Evolutionary conservation across 2,329 filamentous ascomycete genomes (phyloP).

Genomic region (Mycosphaerella sp.): DNA sequence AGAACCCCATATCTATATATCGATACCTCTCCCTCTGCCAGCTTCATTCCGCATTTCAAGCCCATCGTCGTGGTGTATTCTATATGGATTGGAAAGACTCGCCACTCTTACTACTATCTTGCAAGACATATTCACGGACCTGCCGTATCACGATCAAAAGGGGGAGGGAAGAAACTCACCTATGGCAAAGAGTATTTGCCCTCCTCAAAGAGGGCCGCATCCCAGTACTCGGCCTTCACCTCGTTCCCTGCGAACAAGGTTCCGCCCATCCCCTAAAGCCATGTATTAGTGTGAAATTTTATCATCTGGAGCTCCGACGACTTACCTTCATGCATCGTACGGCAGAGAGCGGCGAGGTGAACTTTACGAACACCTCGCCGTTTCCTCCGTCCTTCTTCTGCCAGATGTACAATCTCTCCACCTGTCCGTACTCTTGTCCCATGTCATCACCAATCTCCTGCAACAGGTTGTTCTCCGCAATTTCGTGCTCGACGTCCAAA

Average conservation of each 20-base stretch:
- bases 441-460: constrained; percentile 97
- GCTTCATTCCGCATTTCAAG: too few species aligned
- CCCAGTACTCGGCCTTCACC: constrained; percentile 76
- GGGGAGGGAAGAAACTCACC: background rate
- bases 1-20: too few species aligned
- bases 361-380: constrained; percentile 77
- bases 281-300: background rate
- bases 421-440: constrained; percentile 57
- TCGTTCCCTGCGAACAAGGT: constrained; percentile 81
- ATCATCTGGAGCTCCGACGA: too few species aligned
- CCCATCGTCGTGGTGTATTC: too few species aligned
- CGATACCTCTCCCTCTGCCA: too few species aligned
- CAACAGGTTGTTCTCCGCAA: constrained; percentile 62
- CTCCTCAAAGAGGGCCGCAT: constrained; percentile 72
- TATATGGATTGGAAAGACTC: too few species aligned
- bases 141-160: too few species aligned
- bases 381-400: constrained; percentile 41
- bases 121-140: too few species aligned
- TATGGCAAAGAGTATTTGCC: constrained; percentile 38
- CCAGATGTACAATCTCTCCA: constrained; percentile 48
- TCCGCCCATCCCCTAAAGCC: constrained; percentile 61
- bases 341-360: constrained; percentile 77
- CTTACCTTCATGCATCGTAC: constrained; percentile 71
- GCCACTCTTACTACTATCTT: too few species aligned
- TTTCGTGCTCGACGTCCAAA: constrained; percentile 72